Evolutionary conservation across 208 protist species (phyloP).

Genomic region (Leishmania amazonensis): DNA sequence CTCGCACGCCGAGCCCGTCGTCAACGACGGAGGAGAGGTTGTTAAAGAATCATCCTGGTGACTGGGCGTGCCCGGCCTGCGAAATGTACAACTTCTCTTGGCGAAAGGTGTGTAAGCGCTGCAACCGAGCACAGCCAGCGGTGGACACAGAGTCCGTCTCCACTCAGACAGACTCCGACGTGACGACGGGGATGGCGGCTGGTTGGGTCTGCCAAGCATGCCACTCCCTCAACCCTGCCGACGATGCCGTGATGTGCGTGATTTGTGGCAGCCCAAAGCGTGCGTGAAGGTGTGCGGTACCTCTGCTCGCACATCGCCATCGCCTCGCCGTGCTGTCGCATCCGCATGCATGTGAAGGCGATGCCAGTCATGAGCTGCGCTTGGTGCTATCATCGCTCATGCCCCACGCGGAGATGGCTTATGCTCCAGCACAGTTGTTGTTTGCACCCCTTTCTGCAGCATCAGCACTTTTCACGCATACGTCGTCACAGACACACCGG

Average conservation of each 20-base stretch:
- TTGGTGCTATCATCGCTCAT: neutral
- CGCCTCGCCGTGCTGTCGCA: neutral
- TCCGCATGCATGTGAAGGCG: too few species aligned
- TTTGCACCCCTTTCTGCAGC: neutral
- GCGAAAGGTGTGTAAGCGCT: constrained; percentile 35
- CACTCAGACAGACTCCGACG: neutral
- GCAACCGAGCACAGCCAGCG: constrained; percentile 4
- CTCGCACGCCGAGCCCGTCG: neutral
- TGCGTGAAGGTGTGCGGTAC: neutral
- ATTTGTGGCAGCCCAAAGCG: constrained; percentile 21
- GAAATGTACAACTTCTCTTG: constrained; percentile 36
- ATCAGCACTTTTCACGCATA: neutral
- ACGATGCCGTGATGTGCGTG: constrained; percentile 6
- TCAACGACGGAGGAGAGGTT: neutral
- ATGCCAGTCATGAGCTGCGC: neutral
- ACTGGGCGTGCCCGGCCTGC: constrained; percentile 37
- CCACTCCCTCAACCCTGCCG: constrained; percentile 29
- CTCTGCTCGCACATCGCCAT: neutral
- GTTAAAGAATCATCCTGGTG: neutral
- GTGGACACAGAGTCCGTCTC: neutral
- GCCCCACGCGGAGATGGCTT: neutral
- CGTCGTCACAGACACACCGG: neutral
- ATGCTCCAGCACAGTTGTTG: neutral
- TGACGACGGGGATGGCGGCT: neutral
- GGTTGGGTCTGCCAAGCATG: constrained; percentile 31